phyloP scores from a whole-genome alignment of 768 basidiomycete genomes.

The Mycena sanguinolenta region DNA sequence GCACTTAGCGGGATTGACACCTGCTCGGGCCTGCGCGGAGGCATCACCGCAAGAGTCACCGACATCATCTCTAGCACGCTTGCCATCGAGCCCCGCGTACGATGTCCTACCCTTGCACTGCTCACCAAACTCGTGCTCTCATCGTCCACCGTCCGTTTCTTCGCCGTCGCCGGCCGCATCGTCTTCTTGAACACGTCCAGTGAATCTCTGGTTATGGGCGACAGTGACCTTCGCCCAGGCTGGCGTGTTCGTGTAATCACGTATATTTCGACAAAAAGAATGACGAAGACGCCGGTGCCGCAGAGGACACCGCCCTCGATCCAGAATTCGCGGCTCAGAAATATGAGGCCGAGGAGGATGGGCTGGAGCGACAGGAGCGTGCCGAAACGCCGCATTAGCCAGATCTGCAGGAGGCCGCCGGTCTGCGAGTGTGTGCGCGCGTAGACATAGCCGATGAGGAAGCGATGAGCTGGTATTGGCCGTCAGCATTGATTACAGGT shows the following conservation, averaged over 20 bases:
- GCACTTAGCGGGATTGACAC: constrained; percentile 78
- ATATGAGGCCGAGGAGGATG: constrained; percentile 78
- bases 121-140: constrained; percentile 64
- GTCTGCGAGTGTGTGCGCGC: constrained; percentile 81
- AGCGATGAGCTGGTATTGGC: constrained; percentile 80
- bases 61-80: constrained; percentile 91
- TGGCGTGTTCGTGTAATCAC: constrained; percentile 61
- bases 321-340: constrained; percentile 78
- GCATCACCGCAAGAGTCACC: constrained; percentile 79
- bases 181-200: constrained; percentile 64
- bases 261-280: constrained; percentile 74
- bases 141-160: constrained; percentile 54
- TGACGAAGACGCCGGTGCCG: constrained; percentile 65
- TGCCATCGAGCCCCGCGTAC: constrained; percentile 79
- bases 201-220: constrained; percentile 69
- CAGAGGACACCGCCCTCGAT: constrained; percentile 76
- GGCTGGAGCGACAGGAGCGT: constrained; percentile 82
- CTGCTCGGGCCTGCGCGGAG: constrained; percentile 65
- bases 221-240: constrained; percentile 64
- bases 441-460: constrained; percentile 83
- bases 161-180: constrained; percentile 53
- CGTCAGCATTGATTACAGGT: not conserved
- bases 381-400: constrained; percentile 80
- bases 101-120: constrained; percentile 53
- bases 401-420: constrained; percentile 80